These are phyloP conservation scores for Plectosphaerella sp. DNA, from an alignment of 2,329 filamentous ascomycete genomes.

Conservation along the genomic window DNA sequence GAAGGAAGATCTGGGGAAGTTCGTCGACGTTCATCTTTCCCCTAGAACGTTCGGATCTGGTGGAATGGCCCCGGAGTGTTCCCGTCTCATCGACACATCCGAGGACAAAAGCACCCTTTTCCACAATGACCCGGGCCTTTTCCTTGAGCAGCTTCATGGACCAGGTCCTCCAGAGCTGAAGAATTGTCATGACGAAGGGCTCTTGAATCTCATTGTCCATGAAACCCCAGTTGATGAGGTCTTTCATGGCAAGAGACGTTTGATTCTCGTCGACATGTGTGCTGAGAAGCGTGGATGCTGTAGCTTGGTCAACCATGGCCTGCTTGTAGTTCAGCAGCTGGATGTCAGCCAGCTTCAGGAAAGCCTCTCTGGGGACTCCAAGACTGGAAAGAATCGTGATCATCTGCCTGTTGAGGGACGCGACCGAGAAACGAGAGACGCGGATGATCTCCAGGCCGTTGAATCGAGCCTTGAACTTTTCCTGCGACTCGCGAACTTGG, in stretches of 20 bases:
- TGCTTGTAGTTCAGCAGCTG: conserved; percentile 66
- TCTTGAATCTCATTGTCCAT: conserved; percentile 58
- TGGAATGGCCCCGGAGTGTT: conserved; percentile 66
- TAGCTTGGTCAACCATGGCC: conserved; percentile 61
- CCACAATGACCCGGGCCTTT: conserved; percentile 79
- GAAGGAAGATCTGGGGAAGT: conserved; percentile 85
- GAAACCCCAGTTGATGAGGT: conserved; percentile 77
- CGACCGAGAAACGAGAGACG: conserved; percentile 69
- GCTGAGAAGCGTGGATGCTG: conserved; percentile 64
- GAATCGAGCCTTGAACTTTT: conserved; percentile 74
- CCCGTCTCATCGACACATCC: conserved; percentile 85
- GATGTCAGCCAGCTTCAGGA: conserved; percentile 60
- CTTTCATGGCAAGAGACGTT: conserved; percentile 67
- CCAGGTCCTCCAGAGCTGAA: conserved; percentile 85
- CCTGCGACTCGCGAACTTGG: conserved; percentile 76
- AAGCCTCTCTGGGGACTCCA: conserved; percentile 64
- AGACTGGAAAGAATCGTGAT: conserved; percentile 80
- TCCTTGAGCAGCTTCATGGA: conserved; percentile 87
- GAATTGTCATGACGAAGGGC: conserved; percentile 75
- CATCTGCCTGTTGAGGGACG: conserved; percentile 84
- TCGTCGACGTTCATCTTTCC: conserved; percentile 38
- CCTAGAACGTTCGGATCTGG: conserved; percentile 32
- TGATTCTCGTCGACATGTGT: conserved; percentile 83
- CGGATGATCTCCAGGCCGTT: conserved; percentile 81
- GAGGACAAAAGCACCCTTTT: conserved; percentile 80